These are phyloP conservation scores for Licmophora abbreviata DNA, from an alignment of 108 stramenopile species.

Conservation along the genomic window DNA sequence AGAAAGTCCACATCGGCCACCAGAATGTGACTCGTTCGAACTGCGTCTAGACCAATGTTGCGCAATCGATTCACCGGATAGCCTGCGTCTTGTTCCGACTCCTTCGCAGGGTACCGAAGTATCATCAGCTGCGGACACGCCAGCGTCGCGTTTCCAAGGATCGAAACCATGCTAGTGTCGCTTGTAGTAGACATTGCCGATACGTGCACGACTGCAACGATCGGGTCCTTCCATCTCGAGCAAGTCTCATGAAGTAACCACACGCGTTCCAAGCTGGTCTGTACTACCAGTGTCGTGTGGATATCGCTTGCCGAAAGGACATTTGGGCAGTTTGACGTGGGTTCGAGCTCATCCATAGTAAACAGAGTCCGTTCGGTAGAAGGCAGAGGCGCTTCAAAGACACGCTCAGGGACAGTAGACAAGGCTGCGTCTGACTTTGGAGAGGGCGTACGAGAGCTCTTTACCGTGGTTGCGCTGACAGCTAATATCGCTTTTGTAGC, in stretches of 20 bases:
- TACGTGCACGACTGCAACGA: constrained; percentile 56
- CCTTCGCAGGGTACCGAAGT: constrained; percentile 26
- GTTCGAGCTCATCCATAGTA: constrained; percentile 2
- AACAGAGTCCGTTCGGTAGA: constrained; percentile 4
- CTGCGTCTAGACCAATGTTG: constrained; percentile 75
- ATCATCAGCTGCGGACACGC: constrained; percentile 53
- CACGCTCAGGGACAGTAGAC: neutral
- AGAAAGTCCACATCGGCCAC: constrained; percentile 87
- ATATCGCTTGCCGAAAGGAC: neutral
- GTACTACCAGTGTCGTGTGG: constrained; percentile 46
- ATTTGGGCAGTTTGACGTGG: constrained; percentile 5
- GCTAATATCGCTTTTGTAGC: neutral
- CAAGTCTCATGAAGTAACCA: constrained; percentile 72
- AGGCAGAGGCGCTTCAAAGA: neutral
- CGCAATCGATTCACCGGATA: constrained; percentile 92
- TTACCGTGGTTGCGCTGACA: neutral
- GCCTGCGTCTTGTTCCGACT: constrained; percentile 2
- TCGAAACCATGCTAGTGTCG: neutral
- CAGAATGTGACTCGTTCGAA: constrained; percentile 80
- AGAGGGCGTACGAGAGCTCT: too few relatives aligned
- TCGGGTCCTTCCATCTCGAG: constrained; percentile 63
- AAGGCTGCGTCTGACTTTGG: neutral
- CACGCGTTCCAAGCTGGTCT: constrained; percentile 59
- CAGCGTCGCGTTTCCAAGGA: neutral
- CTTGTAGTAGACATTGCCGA: constrained; percentile 1